A percentile compares a stretch with the other conserved stretches of the same genome.
Evolutionary conservation across 305 asterid genomes (phyloP).

Genomic region (Lippia alba): DNA sequence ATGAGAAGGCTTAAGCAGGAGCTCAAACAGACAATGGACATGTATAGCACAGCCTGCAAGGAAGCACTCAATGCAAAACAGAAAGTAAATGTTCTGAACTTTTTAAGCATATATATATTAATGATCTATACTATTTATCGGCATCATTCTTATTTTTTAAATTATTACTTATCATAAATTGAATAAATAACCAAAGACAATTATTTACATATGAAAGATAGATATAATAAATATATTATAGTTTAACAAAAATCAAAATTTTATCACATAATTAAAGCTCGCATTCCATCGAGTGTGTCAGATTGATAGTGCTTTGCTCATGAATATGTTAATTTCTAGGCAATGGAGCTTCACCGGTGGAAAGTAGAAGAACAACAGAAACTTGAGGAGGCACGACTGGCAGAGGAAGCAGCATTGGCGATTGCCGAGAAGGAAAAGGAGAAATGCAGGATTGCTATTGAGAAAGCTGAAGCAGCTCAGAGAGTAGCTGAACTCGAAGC

Average conservation of each 20-base stretch:
- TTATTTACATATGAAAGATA: too few species aligned
- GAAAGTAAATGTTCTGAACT: slow-evolving; percentile 46
- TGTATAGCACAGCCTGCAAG: slow-evolving; percentile 95
- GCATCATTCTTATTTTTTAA: too few species aligned
- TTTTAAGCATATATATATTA: background rate
- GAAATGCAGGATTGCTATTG: slow-evolving; percentile 79
- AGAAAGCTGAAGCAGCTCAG: slow-evolving; percentile 90
- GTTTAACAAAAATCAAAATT: too few species aligned
- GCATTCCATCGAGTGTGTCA: too few species aligned
- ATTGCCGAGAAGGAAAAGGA: slow-evolving; percentile 74
- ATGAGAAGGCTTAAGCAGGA: slow-evolving; percentile 93
- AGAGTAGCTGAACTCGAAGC: slow-evolving; percentile 83
- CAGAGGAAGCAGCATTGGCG: slow-evolving; percentile 86
- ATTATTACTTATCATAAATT: too few species aligned
- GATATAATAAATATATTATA: too few species aligned
- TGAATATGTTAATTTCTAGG: slow-evolving; percentile 42
- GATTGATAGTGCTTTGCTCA: too few species aligned
- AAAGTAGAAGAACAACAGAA: slow-evolving; percentile 74
- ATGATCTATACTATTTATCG: background rate
- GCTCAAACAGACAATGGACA: slow-evolving; percentile 90
- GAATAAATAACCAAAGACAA: too few species aligned
- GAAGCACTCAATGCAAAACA: slow-evolving; percentile 89
- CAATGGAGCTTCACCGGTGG: slow-evolving; percentile 84
- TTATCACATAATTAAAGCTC: too few species aligned
- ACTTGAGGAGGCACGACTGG: slow-evolving; percentile 69